phyloP scores from a whole-genome alignment of 805 yeast genomes.

The Candida awuae region DNA sequence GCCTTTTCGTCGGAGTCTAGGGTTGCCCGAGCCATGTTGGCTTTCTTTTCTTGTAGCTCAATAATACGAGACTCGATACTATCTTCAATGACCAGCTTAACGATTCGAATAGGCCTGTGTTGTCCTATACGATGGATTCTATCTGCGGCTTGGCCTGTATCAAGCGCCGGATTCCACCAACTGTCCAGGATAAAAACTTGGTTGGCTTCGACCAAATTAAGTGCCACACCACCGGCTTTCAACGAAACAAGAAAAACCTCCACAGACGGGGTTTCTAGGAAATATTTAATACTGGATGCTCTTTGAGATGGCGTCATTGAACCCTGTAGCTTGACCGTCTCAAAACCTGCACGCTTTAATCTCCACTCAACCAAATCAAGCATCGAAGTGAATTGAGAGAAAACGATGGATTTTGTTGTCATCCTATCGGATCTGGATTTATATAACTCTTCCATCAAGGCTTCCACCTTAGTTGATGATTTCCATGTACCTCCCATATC shows the following conservation, averaged over 20 bases:
- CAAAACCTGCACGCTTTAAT: constrained; percentile 86
- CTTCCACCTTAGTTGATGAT: constrained; percentile 94
- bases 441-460: constrained; percentile 87
- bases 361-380: constrained; percentile 95
- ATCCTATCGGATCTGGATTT: constrained; percentile 75
- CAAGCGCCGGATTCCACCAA: constrained; percentile 99
- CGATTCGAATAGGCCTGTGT: constrained; percentile 85
- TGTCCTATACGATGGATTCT: constrained; percentile 98
- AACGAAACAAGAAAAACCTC: constrained; percentile 91
- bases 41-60: constrained; percentile 94
- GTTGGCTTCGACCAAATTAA: constrained; percentile 92
- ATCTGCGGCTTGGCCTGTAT: constrained; percentile 93
- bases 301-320: constrained; percentile 95
- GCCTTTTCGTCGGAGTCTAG: constrained; percentile 90
- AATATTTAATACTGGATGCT: constrained; percentile 81
- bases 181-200: constrained; percentile 95
- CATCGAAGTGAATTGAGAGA: constrained; percentile 87
- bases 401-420: constrained; percentile 92
- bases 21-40: constrained; percentile 96
- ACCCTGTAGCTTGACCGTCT: constrained; percentile 90
- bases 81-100: constrained; percentile 90
- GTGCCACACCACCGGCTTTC: constrained; percentile 98
- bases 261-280: constrained; percentile 86
- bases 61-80: constrained; percentile 94
- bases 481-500: constrained; percentile 85